Evolutionary conservation across 2,329 filamentous ascomycete species (phyloP).

Genomic region (Neofusicoccum kwambonambiense): DNA sequence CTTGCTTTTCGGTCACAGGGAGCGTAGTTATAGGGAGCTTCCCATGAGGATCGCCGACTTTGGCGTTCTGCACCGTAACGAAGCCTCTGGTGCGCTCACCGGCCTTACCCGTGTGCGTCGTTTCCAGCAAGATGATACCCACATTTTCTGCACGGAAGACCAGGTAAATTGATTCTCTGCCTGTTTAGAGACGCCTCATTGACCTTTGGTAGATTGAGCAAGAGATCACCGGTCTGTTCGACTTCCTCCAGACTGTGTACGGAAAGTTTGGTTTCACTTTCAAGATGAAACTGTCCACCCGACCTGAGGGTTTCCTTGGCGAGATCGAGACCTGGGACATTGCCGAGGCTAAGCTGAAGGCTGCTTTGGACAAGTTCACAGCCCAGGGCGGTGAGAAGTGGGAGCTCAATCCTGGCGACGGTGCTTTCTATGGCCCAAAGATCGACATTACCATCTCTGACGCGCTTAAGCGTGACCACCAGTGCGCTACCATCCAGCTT

Average conservation of each 20-base stretch:
- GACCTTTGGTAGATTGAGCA: slow-evolving; percentile 53
- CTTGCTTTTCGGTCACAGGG: slow-evolving; percentile 73
- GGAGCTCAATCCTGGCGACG: slow-evolving; percentile 91
- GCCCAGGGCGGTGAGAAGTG: slow-evolving; percentile 64
- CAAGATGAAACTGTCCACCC: slow-evolving; percentile 91
- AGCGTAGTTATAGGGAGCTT: slow-evolving; percentile 74
- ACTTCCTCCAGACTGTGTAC: slow-evolving; percentile 79
- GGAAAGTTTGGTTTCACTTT: slow-evolving; percentile 85
- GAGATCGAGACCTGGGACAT: slow-evolving; percentile 83
- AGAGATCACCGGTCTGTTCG: slow-evolving; percentile 81
- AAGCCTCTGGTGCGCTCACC: slow-evolving; percentile 76
- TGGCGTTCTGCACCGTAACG: slow-evolving; percentile 81
- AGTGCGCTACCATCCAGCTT: slow-evolving; percentile 92
- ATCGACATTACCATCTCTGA: slow-evolving; percentile 96
- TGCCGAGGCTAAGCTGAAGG: slow-evolving; percentile 77
- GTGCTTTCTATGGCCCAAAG: slow-evolving; percentile 98
- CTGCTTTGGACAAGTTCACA: slow-evolving; percentile 65
- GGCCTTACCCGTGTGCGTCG: slow-evolving; percentile 80
- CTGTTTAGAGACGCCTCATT: neutral
- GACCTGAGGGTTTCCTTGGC: slow-evolving; percentile 85
- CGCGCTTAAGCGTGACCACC: slow-evolving; percentile 77
- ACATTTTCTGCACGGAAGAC: slow-evolving; percentile 84
- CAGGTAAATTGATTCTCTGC: slow-evolving; percentile 48
- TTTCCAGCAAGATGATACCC: slow-evolving; percentile 88
- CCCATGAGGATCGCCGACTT: slow-evolving; percentile 86